A percentile compares a stretch with the other conserved stretches of the same genome.
Evolutionary conservation across 768 basidiomycete genomes (phyloP).

Genomic region (Boletales sp.): DNA sequence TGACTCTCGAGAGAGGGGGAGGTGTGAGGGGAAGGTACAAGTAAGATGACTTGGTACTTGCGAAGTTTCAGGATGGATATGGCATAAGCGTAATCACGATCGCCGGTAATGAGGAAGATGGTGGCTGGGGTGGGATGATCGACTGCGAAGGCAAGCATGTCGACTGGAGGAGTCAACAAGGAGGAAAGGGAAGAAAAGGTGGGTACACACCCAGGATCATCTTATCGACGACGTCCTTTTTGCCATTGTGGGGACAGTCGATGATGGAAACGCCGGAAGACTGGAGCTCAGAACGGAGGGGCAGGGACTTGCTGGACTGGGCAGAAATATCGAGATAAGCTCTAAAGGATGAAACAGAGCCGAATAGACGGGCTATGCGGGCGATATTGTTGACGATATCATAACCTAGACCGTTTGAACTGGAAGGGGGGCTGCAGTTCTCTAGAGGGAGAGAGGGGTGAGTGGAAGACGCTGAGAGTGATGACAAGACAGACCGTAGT

Average conservation of each 20-base stretch:
- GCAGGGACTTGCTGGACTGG: slow-evolving; percentile 31
- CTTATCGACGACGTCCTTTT: slow-evolving; percentile 41
- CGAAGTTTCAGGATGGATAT: slow-evolving; percentile 54
- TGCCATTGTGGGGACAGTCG: slow-evolving; percentile 33
- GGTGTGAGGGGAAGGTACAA: slow-evolving; percentile 38
- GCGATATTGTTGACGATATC: slow-evolving; percentile 42
- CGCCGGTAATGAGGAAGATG: slow-evolving; percentile 61
- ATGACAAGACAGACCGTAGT: slow-evolving; percentile 27
- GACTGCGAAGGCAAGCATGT: slow-evolving; percentile 65
- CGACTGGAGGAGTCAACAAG: slow-evolving; percentile 40
- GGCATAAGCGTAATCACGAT: slow-evolving; percentile 67
- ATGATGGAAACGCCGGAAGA: slow-evolving; percentile 42
- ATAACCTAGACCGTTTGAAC: slow-evolving; percentile 35
- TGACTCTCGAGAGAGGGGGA: slow-evolving; percentile 50
- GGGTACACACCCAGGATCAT: slow-evolving; percentile 40
- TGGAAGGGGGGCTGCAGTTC: slow-evolving; percentile 31
- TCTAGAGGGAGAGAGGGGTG: slow-evolving; percentile 19
- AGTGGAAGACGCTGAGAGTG: not conserved
- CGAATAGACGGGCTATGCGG: slow-evolving; percentile 43
- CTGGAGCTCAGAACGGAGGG: slow-evolving; percentile 41
- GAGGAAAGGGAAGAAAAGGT: not conserved
- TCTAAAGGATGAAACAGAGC: slow-evolving; percentile 47
- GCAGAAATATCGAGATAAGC: slow-evolving; percentile 51
- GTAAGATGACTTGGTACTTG: slow-evolving; percentile 48
- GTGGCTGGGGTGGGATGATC: slow-evolving; percentile 54